A percentile compares a stretch with the other conserved stretches of the same genome.
phyloP scores from a whole-genome alignment of 225 moss, liverwort and hornwort species.

The Physcomitrium patens region DNA sequence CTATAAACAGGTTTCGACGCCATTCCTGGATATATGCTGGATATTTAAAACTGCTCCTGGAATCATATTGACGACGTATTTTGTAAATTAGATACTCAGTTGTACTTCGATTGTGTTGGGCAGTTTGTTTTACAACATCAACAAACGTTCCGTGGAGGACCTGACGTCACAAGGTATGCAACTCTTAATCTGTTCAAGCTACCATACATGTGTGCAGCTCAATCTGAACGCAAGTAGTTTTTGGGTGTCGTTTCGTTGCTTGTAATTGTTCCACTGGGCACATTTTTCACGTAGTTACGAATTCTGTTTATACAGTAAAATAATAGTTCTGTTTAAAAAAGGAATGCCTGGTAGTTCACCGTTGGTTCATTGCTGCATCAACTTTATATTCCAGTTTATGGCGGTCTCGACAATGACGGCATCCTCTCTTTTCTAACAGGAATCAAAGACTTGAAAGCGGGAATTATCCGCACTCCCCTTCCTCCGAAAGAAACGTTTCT shows the following conservation, averaged over 20 bases:
- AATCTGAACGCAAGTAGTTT: not conserved
- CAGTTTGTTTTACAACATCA: conserved; percentile 92
- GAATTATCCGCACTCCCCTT: conserved; percentile 81
- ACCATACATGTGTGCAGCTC: not conserved
- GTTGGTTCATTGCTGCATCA: not conserved
- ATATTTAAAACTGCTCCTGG: conserved; percentile 1
- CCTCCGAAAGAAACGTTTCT: conserved; percentile 81
- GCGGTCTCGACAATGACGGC: conserved; percentile 5
- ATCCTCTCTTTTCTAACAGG: conserved; percentile 43
- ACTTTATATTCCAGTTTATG: not conserved
- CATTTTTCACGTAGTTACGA: not conserved
- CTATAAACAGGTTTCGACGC: conserved; percentile 72
- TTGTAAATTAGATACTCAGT: conserved; percentile 17
- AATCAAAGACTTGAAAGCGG: conserved; percentile 65
- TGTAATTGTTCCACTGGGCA: not conserved
- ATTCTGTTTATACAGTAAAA: not conserved
- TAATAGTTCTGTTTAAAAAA: not conserved
- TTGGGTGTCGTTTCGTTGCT: not conserved
- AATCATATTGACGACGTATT: not conserved
- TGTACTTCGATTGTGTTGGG: conserved; percentile 18
- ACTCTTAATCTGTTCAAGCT: not conserved
- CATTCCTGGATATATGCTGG: not conserved
- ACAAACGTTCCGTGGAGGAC: conserved; percentile 74
- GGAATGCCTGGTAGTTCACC: not conserved
- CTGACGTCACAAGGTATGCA: conserved; percentile 65